phyloP scores from a whole-genome alignment of 805 yeast genomes.

The Lipomyces sp. region DNA sequence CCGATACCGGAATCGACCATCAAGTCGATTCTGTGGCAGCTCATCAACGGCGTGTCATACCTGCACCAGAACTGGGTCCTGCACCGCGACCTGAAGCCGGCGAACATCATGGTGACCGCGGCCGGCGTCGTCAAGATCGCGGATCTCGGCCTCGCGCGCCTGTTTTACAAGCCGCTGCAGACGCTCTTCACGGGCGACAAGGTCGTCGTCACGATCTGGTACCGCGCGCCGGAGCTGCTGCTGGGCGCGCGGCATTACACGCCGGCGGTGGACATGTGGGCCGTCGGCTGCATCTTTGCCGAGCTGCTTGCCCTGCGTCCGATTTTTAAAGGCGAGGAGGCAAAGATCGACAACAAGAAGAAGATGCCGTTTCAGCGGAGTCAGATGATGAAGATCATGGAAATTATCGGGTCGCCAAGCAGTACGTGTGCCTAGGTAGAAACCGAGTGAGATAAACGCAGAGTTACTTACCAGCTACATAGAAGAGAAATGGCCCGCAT shows the following conservation, averaged over 20 bases:
- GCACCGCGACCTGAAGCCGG: constrained; percentile 95
- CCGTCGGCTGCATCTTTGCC: constrained; percentile 68
- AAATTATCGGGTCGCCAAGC: constrained; percentile 88
- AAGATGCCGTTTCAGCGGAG: constrained; percentile 91
- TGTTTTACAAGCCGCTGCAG: constrained; percentile 49
- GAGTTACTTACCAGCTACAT: too few relatives aligned
- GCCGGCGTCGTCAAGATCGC: constrained; percentile 94
- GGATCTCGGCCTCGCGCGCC: constrained; percentile 65
- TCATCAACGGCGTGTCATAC: constrained; percentile 84
- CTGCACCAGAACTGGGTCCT: constrained; percentile 94
- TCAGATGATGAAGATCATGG: constrained; percentile 85
- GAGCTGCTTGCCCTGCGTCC: constrained; percentile 87
- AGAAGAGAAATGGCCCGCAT: constrained; percentile 70
- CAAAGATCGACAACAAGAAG: constrained; percentile 90
- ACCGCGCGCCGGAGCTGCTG: constrained; percentile 50
- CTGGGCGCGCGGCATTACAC: constrained; percentile 43
- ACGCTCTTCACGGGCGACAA: constrained; percentile 53
- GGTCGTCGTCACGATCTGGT: constrained; percentile 53
- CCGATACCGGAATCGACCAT: constrained; percentile 75
- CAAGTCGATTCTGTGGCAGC: constrained; percentile 88
- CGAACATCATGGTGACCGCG: constrained; percentile 91
- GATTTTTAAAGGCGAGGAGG: constrained; percentile 95
- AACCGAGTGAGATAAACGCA: too few relatives aligned
- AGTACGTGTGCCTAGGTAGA: too few relatives aligned
- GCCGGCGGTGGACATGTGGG: constrained; percentile 59